Evolutionary conservation across 768 basidiomycete genomes (phyloP).

Genomic region (Galerina marginata): DNA sequence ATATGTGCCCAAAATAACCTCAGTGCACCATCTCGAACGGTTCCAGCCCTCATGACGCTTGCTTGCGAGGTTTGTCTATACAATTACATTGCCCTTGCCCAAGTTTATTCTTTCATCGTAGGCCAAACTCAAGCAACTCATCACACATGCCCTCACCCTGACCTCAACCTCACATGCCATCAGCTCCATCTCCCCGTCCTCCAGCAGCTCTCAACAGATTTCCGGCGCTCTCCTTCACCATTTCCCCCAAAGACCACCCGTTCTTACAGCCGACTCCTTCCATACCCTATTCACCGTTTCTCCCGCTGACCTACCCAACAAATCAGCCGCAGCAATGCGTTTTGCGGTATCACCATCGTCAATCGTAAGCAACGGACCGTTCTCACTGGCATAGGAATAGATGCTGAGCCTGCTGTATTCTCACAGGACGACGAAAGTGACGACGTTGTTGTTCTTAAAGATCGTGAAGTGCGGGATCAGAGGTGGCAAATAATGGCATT

Average conservation of each 20-base stretch:
- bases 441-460: slow-evolving; percentile 57
- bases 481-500: slow-evolving; percentile 82
- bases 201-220: slow-evolving; percentile 24
- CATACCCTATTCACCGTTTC: slow-evolving; percentile 79
- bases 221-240: slow-evolving; percentile 28
- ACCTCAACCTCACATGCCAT: slow-evolving; percentile 80
- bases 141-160: slow-evolving; percentile 78
- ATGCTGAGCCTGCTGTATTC: background rate
- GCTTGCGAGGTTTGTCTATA: slow-evolving; percentile 68
- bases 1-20: slow-evolving; percentile 82
- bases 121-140: slow-evolving; percentile 85
- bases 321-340: slow-evolving; percentile 77
- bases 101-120: slow-evolving; percentile 28
- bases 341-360: slow-evolving; percentile 48
- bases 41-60: slow-evolving; percentile 72
- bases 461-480: slow-evolving; percentile 69
- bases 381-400: background rate
- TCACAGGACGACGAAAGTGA: slow-evolving; percentile 57
- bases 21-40: slow-evolving; percentile 60
- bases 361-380: slow-evolving; percentile 22
- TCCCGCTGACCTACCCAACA: slow-evolving; percentile 79
- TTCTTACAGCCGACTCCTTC: slow-evolving; percentile 73
- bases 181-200: slow-evolving; percentile 73
- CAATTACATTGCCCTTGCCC: background rate
- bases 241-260: slow-evolving; percentile 41